Conservation (phyloP, 2,329 filamentous ascomycete genomes). For the Blumeria graminis region DNA sequence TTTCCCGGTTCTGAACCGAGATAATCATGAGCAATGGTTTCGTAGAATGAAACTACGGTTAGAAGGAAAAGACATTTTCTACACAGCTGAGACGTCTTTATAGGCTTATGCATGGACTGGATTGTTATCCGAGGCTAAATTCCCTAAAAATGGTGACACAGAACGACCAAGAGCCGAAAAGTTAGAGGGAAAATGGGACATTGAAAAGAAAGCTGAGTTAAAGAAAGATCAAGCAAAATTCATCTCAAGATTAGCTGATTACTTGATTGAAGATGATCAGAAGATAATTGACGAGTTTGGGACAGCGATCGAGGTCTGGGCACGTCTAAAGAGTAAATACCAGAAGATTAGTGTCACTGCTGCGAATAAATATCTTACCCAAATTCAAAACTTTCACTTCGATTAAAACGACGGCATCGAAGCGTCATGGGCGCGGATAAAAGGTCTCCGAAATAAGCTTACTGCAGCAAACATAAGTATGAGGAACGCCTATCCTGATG, state of each 20-base stretch:
- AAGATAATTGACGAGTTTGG: not conserved
- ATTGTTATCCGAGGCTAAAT: too few relatives aligned
- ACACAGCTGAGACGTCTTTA: too few relatives aligned
- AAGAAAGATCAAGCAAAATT: not conserved
- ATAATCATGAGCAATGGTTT: too few relatives aligned
- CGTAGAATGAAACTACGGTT: too few relatives aligned
- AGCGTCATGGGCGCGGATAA: not conserved
- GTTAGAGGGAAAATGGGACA: not conserved
- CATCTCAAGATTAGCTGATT: not conserved
- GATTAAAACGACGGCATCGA: not conserved
- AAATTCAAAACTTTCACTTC: not conserved
- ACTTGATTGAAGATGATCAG: not conserved
- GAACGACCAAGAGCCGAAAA: not conserved
- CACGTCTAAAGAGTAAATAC: not conserved
- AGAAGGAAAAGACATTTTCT: too few relatives aligned
- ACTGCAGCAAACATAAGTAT: not conserved
- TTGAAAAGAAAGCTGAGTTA: not conserved
- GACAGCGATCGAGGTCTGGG: not conserved
- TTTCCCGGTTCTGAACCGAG: too few relatives aligned
- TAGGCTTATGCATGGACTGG: too few relatives aligned
- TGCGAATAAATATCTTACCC: not conserved
- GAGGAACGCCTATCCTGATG: not conserved
- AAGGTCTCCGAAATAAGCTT: not conserved
- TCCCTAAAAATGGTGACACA: not conserved
- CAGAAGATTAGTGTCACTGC: not conserved